Evolutionary conservation across 495 filamentous ascomycete species (phyloP).

Genomic region (Hypoxylon subgilvum): DNA sequence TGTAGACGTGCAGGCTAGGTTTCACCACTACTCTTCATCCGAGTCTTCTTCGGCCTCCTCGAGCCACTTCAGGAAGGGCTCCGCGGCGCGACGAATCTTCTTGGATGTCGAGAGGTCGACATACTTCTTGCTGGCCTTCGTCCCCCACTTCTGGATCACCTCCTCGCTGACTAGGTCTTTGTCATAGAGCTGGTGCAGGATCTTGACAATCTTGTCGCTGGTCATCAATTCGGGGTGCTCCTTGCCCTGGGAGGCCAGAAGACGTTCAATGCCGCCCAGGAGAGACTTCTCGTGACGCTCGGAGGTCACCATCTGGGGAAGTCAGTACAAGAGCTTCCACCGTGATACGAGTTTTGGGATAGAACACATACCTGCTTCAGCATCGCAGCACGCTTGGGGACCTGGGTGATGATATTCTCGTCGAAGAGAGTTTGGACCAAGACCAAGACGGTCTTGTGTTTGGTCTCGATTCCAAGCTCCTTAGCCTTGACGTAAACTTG

Average conservation of each 20-base stretch:
- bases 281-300: slow-evolving; percentile 96
- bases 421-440: slow-evolving; percentile 94
- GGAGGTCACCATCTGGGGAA: slow-evolving; percentile 73
- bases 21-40: slow-evolving; percentile 56
- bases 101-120: slow-evolving; percentile 87
- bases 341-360: background rate
- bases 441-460: slow-evolving; percentile 91
- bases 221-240: slow-evolving; percentile 76
- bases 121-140: slow-evolving; percentile 96
- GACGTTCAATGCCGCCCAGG: slow-evolving; percentile 94
- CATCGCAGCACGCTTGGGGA: slow-evolving; percentile 77
- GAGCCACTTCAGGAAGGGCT: slow-evolving; percentile 93
- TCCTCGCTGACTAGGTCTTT: slow-evolving; percentile 87
- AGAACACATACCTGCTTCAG: slow-evolving; percentile 77
- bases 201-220: slow-evolving; percentile 73
- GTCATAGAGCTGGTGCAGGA: slow-evolving; percentile 86
- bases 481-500: slow-evolving; percentile 95
- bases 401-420: slow-evolving; percentile 81
- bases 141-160: slow-evolving; percentile 85
- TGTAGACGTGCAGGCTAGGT: background rate
- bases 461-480: slow-evolving; percentile 91
- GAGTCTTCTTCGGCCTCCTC: slow-evolving; percentile 88
- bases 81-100: slow-evolving; percentile 93
- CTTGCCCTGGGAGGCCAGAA: slow-evolving; percentile 70
- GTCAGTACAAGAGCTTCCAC: slow-evolving; percentile 43